These are phyloP conservation scores for Luzula sylvatica DNA, from an alignment of 176 grass and related monocot genomes.

Conservation along the genomic window DNA sequence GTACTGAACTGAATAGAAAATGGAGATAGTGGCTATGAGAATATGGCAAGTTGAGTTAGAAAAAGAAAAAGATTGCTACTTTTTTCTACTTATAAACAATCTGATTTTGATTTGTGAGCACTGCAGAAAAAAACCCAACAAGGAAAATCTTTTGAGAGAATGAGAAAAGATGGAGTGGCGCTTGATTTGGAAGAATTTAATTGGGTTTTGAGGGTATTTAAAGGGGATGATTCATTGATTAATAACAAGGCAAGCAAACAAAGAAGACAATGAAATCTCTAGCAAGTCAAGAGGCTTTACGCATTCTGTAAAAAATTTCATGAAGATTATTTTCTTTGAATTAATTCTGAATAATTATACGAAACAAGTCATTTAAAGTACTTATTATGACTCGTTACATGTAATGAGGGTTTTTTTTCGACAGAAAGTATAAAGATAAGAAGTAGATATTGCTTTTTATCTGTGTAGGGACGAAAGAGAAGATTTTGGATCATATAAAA, in stretches of 20 bases:
- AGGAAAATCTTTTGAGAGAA: neutral
- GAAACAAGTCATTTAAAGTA: too few species aligned
- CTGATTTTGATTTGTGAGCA: neutral
- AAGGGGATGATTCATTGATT: slow-evolving; percentile 2
- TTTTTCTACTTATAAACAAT: neutral
- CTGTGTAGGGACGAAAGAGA: too few species aligned
- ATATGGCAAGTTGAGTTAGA: slow-evolving; percentile 14
- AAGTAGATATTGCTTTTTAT: too few species aligned
- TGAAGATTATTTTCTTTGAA: neutral
- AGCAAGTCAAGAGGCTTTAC: slow-evolving; percentile 10
- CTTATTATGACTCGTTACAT: too few species aligned
- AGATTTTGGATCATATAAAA: too few species aligned
- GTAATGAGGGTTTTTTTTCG: too few species aligned
- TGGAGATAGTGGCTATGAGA: slow-evolving; percentile 13
- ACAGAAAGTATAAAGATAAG: too few species aligned
- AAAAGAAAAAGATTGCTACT: slow-evolving; percentile 7
- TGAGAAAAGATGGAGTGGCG: neutral
- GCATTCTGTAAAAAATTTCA: neutral
- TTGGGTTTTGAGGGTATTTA: slow-evolving; percentile 11
- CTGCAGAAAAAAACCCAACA: neutral
- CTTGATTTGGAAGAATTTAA: slow-evolving; percentile 15
- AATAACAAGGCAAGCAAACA: slow-evolving; percentile 20
- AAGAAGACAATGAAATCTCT: slow-evolving; percentile 17
- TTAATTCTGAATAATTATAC: neutral
- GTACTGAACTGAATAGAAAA: slow-evolving; percentile 11